Evolutionary conservation across 352 stramenopile genomes (phyloP).

Genomic region (Phytophthora pistaciae): DNA sequence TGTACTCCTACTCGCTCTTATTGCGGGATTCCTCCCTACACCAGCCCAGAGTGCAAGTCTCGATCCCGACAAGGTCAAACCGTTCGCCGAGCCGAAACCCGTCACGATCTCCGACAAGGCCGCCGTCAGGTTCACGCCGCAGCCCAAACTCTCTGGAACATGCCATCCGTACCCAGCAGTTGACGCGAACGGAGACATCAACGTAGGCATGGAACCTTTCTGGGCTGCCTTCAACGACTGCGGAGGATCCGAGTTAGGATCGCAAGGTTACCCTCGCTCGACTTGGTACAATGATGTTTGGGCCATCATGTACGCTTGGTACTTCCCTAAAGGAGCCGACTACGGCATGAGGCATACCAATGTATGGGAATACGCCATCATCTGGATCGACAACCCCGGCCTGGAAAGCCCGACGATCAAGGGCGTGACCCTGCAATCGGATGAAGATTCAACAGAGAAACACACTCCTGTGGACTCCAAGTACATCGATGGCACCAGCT

Average conservation of each 20-base stretch:
- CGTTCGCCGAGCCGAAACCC: not conserved
- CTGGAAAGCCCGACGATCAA: not conserved
- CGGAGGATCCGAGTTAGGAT: too few relatives aligned
- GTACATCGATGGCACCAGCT: not conserved
- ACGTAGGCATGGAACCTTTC: not conserved
- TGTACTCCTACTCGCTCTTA: not conserved
- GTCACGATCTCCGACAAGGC: slow-evolving; percentile 13
- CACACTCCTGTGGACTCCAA: not conserved
- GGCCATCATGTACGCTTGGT: not conserved
- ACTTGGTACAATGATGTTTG: not conserved
- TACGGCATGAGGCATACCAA: not conserved
- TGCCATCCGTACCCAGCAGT: not conserved
- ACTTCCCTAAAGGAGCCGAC: not conserved
- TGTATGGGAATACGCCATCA: slow-evolving; percentile 3
- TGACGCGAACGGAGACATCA: not conserved
- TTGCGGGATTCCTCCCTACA: not conserved
- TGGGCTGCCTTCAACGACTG: not conserved
- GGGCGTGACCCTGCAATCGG: not conserved
- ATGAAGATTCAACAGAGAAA: not conserved
- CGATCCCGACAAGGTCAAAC: not conserved
- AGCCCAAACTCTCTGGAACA: not conserved
- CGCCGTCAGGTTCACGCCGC: not conserved
- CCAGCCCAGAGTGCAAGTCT: not conserved
- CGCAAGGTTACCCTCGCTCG: not conserved
- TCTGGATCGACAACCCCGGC: not conserved